These are phyloP conservation scores for Auricularia sp. DNA, from an alignment of 768 basidiomycete genomes.

Conservation along the genomic window DNA sequence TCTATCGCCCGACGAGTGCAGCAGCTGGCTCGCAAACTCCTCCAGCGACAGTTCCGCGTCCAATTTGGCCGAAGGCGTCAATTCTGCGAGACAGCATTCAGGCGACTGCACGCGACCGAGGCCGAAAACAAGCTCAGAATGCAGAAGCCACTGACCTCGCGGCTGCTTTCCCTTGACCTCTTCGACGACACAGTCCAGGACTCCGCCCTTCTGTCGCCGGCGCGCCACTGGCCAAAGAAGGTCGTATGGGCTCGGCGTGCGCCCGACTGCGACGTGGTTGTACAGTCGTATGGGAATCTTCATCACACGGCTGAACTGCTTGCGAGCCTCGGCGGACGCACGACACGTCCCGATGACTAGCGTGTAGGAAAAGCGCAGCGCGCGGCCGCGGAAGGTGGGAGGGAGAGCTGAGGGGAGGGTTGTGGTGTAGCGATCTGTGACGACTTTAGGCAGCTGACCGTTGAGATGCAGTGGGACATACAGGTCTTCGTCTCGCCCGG, in stretches of 20 bases:
- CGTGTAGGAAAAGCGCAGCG: slow-evolving; percentile 80
- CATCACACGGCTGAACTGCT: slow-evolving; percentile 55
- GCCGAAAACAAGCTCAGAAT: too few relatives aligned
- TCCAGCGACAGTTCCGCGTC: not conserved
- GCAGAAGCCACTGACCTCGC: not conserved
- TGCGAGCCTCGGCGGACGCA: slow-evolving; percentile 20
- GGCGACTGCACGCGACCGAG: too few relatives aligned
- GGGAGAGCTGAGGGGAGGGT: slow-evolving; percentile 71
- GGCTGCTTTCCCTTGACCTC: slow-evolving; percentile 10
- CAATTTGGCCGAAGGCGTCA: not conserved
- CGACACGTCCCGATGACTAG: slow-evolving; percentile 83
- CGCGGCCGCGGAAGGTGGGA: slow-evolving; percentile 81
- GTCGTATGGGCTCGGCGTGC: slow-evolving; percentile 61
- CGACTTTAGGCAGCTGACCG: not conserved
- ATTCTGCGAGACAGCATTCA: not conserved
- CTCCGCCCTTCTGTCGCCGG: slow-evolving; percentile 17
- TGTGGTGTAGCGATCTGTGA: slow-evolving; percentile 69
- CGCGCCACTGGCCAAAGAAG: slow-evolving; percentile 66
- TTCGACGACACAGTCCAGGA: slow-evolving; percentile 18
- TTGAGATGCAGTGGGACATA: slow-evolving; percentile 30
- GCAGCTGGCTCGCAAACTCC: not conserved
- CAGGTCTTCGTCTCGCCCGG: slow-evolving; percentile 84
- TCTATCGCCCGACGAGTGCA: slow-evolving; percentile 12
- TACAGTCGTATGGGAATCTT: slow-evolving; percentile 88
- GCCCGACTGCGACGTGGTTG: slow-evolving; percentile 65